Evolutionary conservation across 2,329 filamentous ascomycete species (phyloP).

Genomic region (Pseudogymnoascus sp.): DNA sequence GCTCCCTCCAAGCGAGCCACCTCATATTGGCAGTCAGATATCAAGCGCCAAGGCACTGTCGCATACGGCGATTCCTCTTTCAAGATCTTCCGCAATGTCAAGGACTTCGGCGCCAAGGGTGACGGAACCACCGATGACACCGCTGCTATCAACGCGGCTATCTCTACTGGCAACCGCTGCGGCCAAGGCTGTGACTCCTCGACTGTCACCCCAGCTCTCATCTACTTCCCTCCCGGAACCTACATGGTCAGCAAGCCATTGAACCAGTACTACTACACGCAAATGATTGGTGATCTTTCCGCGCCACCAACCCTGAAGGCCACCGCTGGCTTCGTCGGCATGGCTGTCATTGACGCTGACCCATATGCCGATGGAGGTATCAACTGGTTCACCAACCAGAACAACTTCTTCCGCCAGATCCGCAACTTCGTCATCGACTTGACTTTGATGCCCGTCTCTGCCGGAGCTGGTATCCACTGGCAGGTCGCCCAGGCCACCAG

Average conservation of each 20-base stretch:
- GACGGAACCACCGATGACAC: slow-evolving; percentile 68
- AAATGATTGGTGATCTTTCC: slow-evolving; percentile 75
- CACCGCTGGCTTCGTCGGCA: slow-evolving; percentile 63
- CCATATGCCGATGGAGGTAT: slow-evolving; percentile 63
- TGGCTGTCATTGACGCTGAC: slow-evolving; percentile 82
- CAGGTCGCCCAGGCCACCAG: slow-evolving; percentile 78
- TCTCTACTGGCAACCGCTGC: slow-evolving; percentile 71
- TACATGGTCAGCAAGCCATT: slow-evolving; percentile 76
- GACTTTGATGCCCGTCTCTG: slow-evolving; percentile 51
- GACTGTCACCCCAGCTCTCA: slow-evolving; percentile 73
- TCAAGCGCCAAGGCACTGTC: slow-evolving; percentile 27
- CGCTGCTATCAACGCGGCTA: slow-evolving; percentile 75
- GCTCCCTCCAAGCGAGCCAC: background rate
- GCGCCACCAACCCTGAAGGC: slow-evolving; percentile 70
- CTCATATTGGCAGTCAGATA: slow-evolving; percentile 26
- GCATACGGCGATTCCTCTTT: slow-evolving; percentile 42
- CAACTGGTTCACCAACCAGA: slow-evolving; percentile 75
- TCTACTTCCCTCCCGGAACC: slow-evolving; percentile 87
- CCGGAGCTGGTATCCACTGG: slow-evolving; percentile 71
- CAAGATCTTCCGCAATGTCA: slow-evolving; percentile 69
- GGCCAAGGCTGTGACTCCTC: slow-evolving; percentile 73
- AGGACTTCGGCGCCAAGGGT: slow-evolving; percentile 65
- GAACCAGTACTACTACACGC: slow-evolving; percentile 84
- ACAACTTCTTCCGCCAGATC: slow-evolving; percentile 76
- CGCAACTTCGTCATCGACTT: slow-evolving; percentile 77